Evolutionary conservation across 2,329 filamentous ascomycete genomes (phyloP), one percentile per base, ranked within the genome.

Genomic region (Trichophyton simii): DNA sequence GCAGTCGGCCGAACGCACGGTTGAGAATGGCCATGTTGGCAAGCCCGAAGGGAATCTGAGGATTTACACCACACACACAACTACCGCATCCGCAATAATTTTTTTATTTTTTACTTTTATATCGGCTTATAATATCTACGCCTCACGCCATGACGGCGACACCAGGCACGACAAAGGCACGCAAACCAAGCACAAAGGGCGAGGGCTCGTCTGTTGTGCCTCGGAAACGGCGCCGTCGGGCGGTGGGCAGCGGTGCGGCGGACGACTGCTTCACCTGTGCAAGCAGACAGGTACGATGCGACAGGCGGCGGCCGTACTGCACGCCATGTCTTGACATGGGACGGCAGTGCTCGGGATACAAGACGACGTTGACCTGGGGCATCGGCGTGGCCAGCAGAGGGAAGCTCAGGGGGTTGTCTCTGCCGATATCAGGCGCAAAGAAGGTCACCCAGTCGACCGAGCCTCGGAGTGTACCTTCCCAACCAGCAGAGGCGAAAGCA

Each of bases 181-280:
- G 44, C 58, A 46, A 50, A 31, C 20, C 28, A 25, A 36, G 34
- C 34, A 9, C 58, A 38, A 52, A 59, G n/a, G 31, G 25, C 2
- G 58, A 63, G 11, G 54, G 20, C 11, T 52, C 50, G 31, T 44
- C 69, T 25, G 63, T 69, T n/a, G 67, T 69, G 28, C 72, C 76
- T n/a, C 73, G 76, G 44, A 79, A 96, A 80, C 85, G 91, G 72
- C 87, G 91, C 78, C 88, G 91, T 82, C 85, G 91, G 77, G 89
- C 91, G 20, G 88, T 90, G 20, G 87, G 89, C 59, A 91, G 89
- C 65, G 92, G 92, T 70, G 92, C 92, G 63, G 85, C 89, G 54
- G 91, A 95, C 74, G 92, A 97, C 76, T 99, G 92, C 82, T 96
- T 96, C 73, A 86, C 91, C 50, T 99, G 92, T 78, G 83, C 86